Evolutionary conservation across 2,329 filamentous ascomycete species (phyloP).

Genomic region (Aureobasidium sp.): DNA sequence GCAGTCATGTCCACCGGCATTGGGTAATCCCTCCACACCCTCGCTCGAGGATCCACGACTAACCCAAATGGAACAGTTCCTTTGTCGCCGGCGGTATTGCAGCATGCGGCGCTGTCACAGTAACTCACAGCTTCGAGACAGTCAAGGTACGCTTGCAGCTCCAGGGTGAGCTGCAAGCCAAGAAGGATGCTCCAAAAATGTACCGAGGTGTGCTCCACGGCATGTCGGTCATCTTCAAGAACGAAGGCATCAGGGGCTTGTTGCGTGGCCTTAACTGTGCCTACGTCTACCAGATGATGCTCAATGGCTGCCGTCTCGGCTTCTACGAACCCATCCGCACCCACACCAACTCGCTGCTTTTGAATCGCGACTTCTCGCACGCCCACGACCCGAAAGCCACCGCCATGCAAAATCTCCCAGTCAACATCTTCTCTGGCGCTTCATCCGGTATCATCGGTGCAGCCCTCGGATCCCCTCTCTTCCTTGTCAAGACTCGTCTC

Average conservation of each 20-base stretch:
- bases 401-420: slow-evolving; percentile 66
- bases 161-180: slow-evolving; percentile 88
- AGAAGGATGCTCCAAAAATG: slow-evolving; percentile 74
- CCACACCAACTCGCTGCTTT: slow-evolving; percentile 35
- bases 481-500: slow-evolving; percentile 92
- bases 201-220: slow-evolving; percentile 91
- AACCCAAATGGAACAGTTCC: slow-evolving; percentile 45
- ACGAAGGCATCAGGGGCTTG: slow-evolving; percentile 79
- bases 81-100: slow-evolving; percentile 96
- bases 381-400: slow-evolving; percentile 36
- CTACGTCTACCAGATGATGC: slow-evolving; percentile 91
- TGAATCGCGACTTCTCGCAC: slow-evolving; percentile 61
- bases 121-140: slow-evolving; percentile 96
- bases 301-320: slow-evolving; percentile 92
- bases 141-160: slow-evolving; percentile 98
- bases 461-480: slow-evolving; percentile 90
- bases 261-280: slow-evolving; percentile 86
- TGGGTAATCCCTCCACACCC: slow-evolving; percentile 29
- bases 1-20: slow-evolving; percentile 41
- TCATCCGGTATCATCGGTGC: slow-evolving; percentile 84
- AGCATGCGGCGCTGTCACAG: slow-evolving; percentile 93
- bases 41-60: not conserved
- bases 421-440: slow-evolving; percentile 93
- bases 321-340: slow-evolving; percentile 95
- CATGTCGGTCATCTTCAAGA: slow-evolving; percentile 78